Evolutionary conservation across 192 early-diverging fungal species (phyloP), one percentile per base, ranked within the genome.

Genomic region (Haplosporangium gracile): DNA sequence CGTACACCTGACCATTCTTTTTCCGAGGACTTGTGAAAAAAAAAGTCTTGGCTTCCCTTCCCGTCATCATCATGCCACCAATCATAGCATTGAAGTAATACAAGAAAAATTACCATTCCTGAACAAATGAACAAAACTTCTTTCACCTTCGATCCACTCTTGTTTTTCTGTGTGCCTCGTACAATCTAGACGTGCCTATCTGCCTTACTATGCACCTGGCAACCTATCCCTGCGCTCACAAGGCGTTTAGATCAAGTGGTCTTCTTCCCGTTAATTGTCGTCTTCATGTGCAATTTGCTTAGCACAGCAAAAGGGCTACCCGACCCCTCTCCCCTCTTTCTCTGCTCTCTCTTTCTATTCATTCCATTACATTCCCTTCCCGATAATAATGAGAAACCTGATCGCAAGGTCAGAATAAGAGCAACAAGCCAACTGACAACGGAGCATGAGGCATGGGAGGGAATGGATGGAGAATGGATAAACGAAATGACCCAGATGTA

Each of bases 241-340:
- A 65, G 60, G 60, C 13, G 7, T 16, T 16, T 22, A 32, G 60
- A 65, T 65, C 60, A 65, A 65, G 60, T 34, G 60, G 29, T 69
- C 68, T 5, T 15, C 36, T 6, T 69, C 29, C 68, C 29, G 29
- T 68, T 26, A 68, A 68, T 68, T 32, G n/a, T 1, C 15, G 26
- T 69, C 16, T 70, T 70, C 69, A 36, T 70, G 34, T 40, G 22
- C 26, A 34, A 70, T 36, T 70, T 70, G 69, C 40, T 40, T 24
- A 32, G 69, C 69, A 70, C 69, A 70, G 69, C 69, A 8, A 70
- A 40, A 70, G 69, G 39, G 39, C 69, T 70, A 40, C 24, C 60
- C 60, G 60, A 29, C 29, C 24, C 57, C 13, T 45, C 57, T 60
- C 29, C 24, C 57, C 13, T 45, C 57, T 60, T 65, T 11, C 60